Percentiles rank a stretch among this genome's conserved stretches.
Evolutionary conservation across 2,329 filamentous ascomycete genomes (phyloP).

Genomic region (Claviceps paspali): DNA sequence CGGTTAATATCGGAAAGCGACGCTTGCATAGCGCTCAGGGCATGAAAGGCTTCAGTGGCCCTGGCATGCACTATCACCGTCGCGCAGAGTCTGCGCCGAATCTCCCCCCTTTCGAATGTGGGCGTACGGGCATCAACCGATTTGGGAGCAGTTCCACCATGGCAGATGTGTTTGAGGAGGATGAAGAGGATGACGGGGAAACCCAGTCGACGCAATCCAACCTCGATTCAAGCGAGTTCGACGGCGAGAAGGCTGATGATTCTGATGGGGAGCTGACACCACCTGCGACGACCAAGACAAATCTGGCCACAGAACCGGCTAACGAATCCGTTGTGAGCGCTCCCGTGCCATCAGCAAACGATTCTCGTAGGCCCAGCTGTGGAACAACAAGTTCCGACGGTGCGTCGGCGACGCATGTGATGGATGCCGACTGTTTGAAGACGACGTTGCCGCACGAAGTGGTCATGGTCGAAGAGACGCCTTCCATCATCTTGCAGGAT

Average conservation of each 20-base stretch:
- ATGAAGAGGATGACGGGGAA: slow-evolving; percentile 57
- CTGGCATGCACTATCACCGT: slow-evolving; percentile 61
- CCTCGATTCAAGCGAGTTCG: not conserved
- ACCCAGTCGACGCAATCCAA: slow-evolving; percentile 9
- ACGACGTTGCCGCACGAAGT: slow-evolving; percentile 34
- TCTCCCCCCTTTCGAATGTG: slow-evolving; percentile 56
- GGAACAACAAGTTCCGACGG: slow-evolving; percentile 26
- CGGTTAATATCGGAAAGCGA: slow-evolving; percentile 39
- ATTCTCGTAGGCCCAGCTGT: slow-evolving; percentile 28
- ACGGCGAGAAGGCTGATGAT: slow-evolving; percentile 21
- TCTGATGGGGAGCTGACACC: slow-evolving; percentile 25
- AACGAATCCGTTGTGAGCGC: slow-evolving; percentile 2
- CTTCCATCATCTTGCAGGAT: slow-evolving; percentile 23
- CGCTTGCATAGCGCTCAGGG: slow-evolving; percentile 64
- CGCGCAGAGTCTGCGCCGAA: slow-evolving; percentile 70
- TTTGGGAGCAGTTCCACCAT: slow-evolving; percentile 57
- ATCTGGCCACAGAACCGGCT: not conserved
- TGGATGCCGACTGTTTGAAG: slow-evolving; percentile 33
- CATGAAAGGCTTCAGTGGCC: slow-evolving; percentile 52
- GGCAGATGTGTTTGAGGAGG: slow-evolving; percentile 78
- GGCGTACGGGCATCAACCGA: slow-evolving; percentile 40
- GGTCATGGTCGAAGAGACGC: slow-evolving; percentile 32
- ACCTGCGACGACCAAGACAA: slow-evolving; percentile 11
- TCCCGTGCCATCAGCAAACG: too few species aligned
- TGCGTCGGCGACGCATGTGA: slow-evolving; percentile 9